Percentiles rank a stretch among this genome's conserved stretches.
These are phyloP conservation scores for Sclerotinia borealis DNA, from an alignment of 2,329 filamentous ascomycete species.

Conservation along the genomic window DNA sequence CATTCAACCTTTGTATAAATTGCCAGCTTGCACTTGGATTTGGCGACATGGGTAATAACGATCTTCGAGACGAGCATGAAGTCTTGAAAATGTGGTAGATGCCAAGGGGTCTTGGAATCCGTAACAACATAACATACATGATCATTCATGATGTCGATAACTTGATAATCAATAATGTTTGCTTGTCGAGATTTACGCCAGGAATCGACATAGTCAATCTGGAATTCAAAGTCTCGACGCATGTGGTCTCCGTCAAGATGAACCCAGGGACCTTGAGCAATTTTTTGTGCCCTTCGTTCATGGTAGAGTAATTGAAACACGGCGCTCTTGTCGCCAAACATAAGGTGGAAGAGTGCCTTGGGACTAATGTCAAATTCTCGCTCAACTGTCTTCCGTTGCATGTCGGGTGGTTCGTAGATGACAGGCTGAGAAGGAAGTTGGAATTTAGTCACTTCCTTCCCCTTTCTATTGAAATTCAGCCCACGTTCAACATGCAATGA, in stretches of 20 bases:
- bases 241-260: constrained; percentile 63
- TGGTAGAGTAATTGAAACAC: constrained; percentile 54
- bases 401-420: constrained; percentile 75
- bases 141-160: constrained; percentile 76
- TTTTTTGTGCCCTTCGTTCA: constrained; percentile 70
- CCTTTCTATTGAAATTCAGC: constrained; percentile 40
- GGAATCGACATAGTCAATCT: constrained; percentile 61
- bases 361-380: constrained; percentile 84
- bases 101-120: constrained; percentile 54
- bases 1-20: constrained; percentile 86
- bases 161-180: constrained; percentile 73
- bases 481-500: constrained; percentile 58
- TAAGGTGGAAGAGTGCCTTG: constrained; percentile 90
- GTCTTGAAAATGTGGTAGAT: constrained; percentile 71
- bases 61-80: constrained; percentile 86
- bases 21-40: constrained; percentile 86
- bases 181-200: constrained; percentile 55
- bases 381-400: constrained; percentile 69
- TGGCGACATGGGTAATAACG: constrained; percentile 87
- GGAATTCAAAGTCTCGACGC: constrained; percentile 74
- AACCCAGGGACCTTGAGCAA: constrained; percentile 82
- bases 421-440: constrained; percentile 77
- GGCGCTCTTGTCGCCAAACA: constrained; percentile 94
- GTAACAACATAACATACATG: constrained; percentile 63
- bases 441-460: constrained; percentile 51